Conservation (phyloP, 2,329 filamentous ascomycete genomes). For the Claviceps arundinis region DNA sequence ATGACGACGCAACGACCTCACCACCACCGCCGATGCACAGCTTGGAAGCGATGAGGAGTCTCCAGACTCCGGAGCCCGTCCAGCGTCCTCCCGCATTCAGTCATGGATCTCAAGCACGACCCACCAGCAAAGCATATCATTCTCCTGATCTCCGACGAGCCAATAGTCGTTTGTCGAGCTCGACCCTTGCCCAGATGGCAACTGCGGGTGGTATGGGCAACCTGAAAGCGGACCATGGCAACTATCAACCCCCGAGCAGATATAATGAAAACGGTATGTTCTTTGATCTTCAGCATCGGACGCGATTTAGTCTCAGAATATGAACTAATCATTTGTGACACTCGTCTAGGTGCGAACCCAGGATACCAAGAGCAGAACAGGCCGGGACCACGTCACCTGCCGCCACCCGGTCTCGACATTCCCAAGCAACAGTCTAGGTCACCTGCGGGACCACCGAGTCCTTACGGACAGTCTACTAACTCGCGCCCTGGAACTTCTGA, state of each 20-base stretch:
- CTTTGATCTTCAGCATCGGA: slow-evolving; percentile 34
- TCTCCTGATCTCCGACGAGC: slow-evolving; percentile 67
- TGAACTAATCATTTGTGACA: slow-evolving; percentile 40
- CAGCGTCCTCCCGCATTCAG: slow-evolving; percentile 65
- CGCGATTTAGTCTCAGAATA: slow-evolving; percentile 34
- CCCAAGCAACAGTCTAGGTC: slow-evolving; percentile 30
- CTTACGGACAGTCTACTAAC: slow-evolving; percentile 19
- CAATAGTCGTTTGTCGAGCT: slow-evolving; percentile 70
- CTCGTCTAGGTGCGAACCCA: slow-evolving; percentile 38
- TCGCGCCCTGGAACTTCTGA: slow-evolving; percentile 19
- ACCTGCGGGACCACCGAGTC: slow-evolving; percentile 24
- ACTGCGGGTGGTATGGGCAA: slow-evolving; percentile 48
- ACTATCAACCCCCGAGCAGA: slow-evolving; percentile 17
- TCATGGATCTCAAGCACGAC: slow-evolving; percentile 59
- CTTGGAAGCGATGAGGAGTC: slow-evolving; percentile 39
- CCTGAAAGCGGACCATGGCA: slow-evolving; percentile 19
- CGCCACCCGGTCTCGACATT: slow-evolving; percentile 27
- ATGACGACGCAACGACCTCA: slow-evolving; percentile 34
- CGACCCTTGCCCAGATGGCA: slow-evolving; percentile 68
- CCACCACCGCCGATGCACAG: slow-evolving; percentile 30
- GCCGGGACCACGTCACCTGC: slow-evolving; percentile 21
- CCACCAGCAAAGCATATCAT: slow-evolving; percentile 54
- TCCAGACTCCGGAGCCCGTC: slow-evolving; percentile 63
- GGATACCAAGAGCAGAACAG: slow-evolving; percentile 22
- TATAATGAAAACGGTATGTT: slow-evolving; percentile 20